Evolutionary conservation across 495 filamentous ascomycete genomes (phyloP).

Genomic region (Podospora pseudopauciseta): DNA sequence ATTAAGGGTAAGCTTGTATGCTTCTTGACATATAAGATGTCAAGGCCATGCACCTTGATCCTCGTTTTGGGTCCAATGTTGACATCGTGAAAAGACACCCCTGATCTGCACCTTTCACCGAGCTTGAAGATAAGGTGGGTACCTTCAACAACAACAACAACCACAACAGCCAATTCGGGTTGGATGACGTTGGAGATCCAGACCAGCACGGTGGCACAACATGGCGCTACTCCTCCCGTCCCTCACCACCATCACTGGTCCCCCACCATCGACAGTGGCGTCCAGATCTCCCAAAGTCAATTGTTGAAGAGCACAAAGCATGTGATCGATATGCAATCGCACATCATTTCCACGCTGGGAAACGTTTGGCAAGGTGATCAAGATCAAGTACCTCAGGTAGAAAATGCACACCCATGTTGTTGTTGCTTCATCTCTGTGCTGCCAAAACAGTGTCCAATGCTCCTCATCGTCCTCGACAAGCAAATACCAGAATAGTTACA

Average conservation of each 20-base stretch:
- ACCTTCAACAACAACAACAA: background rate
- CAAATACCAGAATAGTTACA: background rate
- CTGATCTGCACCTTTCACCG: background rate
- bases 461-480: background rate
- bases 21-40: background rate
- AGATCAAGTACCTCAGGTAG: background rate
- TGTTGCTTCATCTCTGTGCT: background rate
- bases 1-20: background rate
- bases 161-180: background rate
- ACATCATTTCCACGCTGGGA: background rate
- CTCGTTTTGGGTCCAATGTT: background rate
- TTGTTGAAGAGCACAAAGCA: background rate
- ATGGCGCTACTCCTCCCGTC: background rate
- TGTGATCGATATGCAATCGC: background rate
- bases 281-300: background rate
- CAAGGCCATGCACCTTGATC: background rate
- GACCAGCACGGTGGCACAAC: background rate
- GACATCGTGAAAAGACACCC: background rate
- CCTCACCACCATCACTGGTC: background rate
- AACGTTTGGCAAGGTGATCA: background rate
- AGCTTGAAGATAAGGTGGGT: background rate
- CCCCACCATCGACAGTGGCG: background rate
- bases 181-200: background rate
- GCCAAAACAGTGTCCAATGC: background rate
- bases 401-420: background rate